Evolutionary conservation across 345 rosid species (phyloP), one percentile per base, ranked within the genome.

Genomic region (Eucalyptus lansdowneana): DNA sequence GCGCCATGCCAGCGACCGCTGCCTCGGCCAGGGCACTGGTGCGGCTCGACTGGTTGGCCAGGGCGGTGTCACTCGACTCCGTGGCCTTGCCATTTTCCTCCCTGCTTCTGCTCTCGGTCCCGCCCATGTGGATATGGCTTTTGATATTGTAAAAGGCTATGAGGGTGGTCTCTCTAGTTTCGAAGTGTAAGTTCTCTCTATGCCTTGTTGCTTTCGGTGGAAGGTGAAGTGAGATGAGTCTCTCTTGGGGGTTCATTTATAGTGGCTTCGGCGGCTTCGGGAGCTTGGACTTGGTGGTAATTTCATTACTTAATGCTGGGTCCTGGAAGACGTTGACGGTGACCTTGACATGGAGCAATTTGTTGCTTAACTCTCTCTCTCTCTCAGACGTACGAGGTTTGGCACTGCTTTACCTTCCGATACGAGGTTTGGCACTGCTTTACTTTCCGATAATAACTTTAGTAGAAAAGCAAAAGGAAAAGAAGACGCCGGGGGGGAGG

Each of bases 1-100:
- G 6, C 56, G 42, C 87, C 1, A 0, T 2, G 25, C 87, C 87
- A 0, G 80, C 2, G 0, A 69, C 21, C 2, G 56, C 58, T 50
- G 25, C 87, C 7, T 0, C 0, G 2, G 58, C 87, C 1, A 86
- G 51, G 42, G 51, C 58, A 10, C 40, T 31, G 37, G 54, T 19
- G 37, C 8, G 2, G 21, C 76, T 65, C 37, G 76, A 65, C 76
- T n/a, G 34, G 19, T 65, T 65, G 72, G 19, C 72, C 72, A 29
- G 72, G 72, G 72, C 37, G 9, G 72, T 65, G 37, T 65, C 72
- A 15, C 72, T n/a, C 37, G 72, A 29, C 34, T 65, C 72, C 5
- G 17, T 14, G 37, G 76, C 31, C 40, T 65, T 40, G 14, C 10
- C 76, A 65, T 65, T 65, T 65, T 65, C 76, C 37, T 65, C 69